Evolutionary conservation across 2,329 filamentous ascomycete species (phyloP).

Genomic region (Magnaporthales sp.): DNA sequence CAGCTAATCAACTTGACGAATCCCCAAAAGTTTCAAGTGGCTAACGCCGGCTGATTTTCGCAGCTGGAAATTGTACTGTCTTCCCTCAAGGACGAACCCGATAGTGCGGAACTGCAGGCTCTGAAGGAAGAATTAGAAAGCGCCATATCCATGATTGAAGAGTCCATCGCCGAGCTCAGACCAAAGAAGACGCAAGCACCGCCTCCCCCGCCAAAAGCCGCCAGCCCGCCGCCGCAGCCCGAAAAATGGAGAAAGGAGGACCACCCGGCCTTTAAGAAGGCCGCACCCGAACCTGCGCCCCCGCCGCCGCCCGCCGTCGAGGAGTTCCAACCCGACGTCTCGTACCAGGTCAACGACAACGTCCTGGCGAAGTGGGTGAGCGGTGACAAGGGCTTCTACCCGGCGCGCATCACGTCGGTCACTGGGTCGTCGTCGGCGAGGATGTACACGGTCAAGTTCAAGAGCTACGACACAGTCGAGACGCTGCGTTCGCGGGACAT

Average conservation of each 20-base stretch:
- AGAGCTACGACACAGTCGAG: conserved; percentile 79
- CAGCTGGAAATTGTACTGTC: conserved; percentile 71
- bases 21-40: background rate
- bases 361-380: conserved; percentile 87
- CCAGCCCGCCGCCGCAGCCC: conserved; percentile 27
- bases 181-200: conserved; percentile 28
- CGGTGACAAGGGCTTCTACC: conserved; percentile 84
- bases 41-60: background rate
- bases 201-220: conserved; percentile 11
- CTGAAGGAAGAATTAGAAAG: conserved; percentile 75
- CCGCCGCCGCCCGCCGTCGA: conserved; percentile 24
- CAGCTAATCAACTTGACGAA: background rate
- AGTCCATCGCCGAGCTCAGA: conserved; percentile 73
- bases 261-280: conserved; percentile 66
- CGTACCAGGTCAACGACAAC: conserved; percentile 80
- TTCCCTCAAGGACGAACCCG: conserved; percentile 71
- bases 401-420: conserved; percentile 85
- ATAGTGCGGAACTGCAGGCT: conserved; percentile 67
- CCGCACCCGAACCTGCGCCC: conserved; percentile 23
- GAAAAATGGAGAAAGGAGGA: conserved; percentile 76
- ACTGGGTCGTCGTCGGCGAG: conserved; percentile 86
- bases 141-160: conserved; percentile 71
- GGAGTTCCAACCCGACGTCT: conserved; percentile 46
- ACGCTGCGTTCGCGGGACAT: conserved; percentile 77
- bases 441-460: conserved; percentile 92